These are phyloP conservation scores for Sclerotiophoma versabilis DNA, from an alignment of 2,329 filamentous ascomycete species.

Conservation along the genomic window DNA sequence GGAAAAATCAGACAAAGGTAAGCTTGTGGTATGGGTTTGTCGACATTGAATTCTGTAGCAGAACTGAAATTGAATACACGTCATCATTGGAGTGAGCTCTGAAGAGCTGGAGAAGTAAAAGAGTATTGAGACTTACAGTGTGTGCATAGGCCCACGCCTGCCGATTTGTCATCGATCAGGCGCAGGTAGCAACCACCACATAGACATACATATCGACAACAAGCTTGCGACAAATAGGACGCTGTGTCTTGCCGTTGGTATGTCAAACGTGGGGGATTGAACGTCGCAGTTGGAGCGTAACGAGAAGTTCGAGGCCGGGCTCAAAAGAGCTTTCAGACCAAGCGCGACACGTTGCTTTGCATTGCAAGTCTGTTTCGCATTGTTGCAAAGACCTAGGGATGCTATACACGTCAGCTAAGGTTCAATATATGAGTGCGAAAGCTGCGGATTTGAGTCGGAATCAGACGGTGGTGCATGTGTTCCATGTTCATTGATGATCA, in stretches of 20 bases:
- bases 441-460: constrained; percentile 21
- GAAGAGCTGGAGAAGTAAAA: not conserved
- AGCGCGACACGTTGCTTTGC: not conserved
- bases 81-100: constrained; percentile 40
- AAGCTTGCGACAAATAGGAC: not conserved
- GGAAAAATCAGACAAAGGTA: constrained; percentile 61
- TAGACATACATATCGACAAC: not conserved
- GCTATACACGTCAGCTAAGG: constrained; percentile 29
- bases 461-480: constrained; percentile 70
- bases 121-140: constrained; percentile 22
- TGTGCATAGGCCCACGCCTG: constrained; percentile 1
- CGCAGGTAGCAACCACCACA: not conserved
- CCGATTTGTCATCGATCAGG: not conserved
- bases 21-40: constrained; percentile 61
- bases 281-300: not conserved
- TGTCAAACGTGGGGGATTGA: not conserved
- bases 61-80: constrained; percentile 63
- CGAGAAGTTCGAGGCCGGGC: not conserved
- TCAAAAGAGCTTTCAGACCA: not conserved
- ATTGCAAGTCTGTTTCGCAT: not conserved
- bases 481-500: constrained; percentile 63
- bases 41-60: constrained; percentile 68
- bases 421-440: constrained; percentile 4
- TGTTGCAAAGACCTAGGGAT: not conserved
- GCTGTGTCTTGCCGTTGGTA: not conserved